phyloP scores from a whole-genome alignment of 805 yeast genomes.

The Candida mattraensis region DNA sequence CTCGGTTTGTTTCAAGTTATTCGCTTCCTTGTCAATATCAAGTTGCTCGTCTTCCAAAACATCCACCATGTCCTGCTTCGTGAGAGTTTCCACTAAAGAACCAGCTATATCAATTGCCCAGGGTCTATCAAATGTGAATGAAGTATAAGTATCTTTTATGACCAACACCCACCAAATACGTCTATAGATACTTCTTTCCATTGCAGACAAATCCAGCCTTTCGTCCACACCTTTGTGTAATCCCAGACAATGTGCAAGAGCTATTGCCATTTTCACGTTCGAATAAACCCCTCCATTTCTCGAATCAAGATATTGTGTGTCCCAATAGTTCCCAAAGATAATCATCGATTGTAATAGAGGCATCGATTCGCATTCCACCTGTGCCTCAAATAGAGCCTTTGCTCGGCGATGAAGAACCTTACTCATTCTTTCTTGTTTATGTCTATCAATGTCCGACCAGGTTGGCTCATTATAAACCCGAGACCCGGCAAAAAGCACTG shows the following conservation, averaged over 20 bases:
- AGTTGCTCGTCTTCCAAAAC: conserved; percentile 47
- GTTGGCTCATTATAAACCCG: conserved; percentile 56
- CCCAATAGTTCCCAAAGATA: conserved; percentile 70
- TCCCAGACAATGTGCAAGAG: conserved; percentile 75
- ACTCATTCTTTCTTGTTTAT: conserved; percentile 37
- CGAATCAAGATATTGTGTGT: conserved; percentile 67
- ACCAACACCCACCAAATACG: conserved; percentile 79
- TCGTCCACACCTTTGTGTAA: conserved; percentile 51
- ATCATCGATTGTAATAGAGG: conserved; percentile 60
- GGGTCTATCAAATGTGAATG: conserved; percentile 75
- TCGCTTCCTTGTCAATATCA: conserved; percentile 39
- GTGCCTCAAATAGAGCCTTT: conserved; percentile 70
- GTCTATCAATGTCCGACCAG: conserved; percentile 41
- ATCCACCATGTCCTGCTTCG: conserved; percentile 61
- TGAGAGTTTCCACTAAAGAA: conserved; percentile 77
- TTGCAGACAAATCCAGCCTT: conserved; percentile 8
- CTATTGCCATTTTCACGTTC: conserved; percentile 62
- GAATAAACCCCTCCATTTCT: conserved; percentile 62
- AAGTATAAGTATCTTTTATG: conserved; percentile 61
- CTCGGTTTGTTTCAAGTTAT: conserved; percentile 16
- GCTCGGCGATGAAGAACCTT: conserved; percentile 69
- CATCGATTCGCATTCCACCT: conserved; percentile 64
- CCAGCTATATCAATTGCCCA: conserved; percentile 65
- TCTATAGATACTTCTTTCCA: conserved; percentile 49
- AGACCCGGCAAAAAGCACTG: conserved; percentile 68